phyloP scores from a whole-genome alignment of 192 early-diverging fungal species.

The Coemansia sp. region DNA sequence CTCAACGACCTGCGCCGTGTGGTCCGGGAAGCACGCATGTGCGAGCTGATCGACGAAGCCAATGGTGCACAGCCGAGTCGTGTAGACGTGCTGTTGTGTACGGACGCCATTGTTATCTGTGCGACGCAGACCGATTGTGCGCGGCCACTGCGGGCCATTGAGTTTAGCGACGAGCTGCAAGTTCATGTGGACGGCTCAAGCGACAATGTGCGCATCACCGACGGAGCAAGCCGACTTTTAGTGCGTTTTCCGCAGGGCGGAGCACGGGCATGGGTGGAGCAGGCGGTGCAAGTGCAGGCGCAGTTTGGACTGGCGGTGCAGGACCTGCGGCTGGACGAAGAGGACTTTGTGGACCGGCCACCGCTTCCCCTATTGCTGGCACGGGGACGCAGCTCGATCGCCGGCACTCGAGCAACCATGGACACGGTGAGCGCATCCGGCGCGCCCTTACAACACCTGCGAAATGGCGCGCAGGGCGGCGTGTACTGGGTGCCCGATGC shows the following conservation, averaged over 20 bases:
- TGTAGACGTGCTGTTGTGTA: slow-evolving; percentile 35
- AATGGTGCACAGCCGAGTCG: not conserved
- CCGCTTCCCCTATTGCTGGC: slow-evolving; percentile 30
- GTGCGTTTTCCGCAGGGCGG: slow-evolving; percentile 23
- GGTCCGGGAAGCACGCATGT: slow-evolving; percentile 19
- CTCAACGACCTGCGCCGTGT: slow-evolving; percentile 45
- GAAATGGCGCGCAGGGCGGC: slow-evolving; percentile 9
- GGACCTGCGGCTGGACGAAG: slow-evolving; percentile 52
- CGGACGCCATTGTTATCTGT: slow-evolving; percentile 35
- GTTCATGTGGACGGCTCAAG: slow-evolving; percentile 15
- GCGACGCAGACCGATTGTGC: not conserved
- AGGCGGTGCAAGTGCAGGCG: slow-evolving; percentile 19
- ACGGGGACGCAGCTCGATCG: slow-evolving; percentile 47
- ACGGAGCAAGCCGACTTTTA: not conserved
- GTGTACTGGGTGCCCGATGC: slow-evolving; percentile 54
- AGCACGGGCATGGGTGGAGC: slow-evolving; percentile 35
- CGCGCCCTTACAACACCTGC: slow-evolving; percentile 7
- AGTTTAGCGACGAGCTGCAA: slow-evolving; percentile 28
- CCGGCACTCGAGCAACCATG: slow-evolving; percentile 12
- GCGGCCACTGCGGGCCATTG: slow-evolving; percentile 29
- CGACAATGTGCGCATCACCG: slow-evolving; percentile 11
- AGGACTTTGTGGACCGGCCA: slow-evolving; percentile 48
- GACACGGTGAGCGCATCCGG: not conserved
- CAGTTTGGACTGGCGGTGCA: slow-evolving; percentile 24
- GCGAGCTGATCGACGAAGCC: not conserved